A percentile compares a stretch with the other conserved stretches of the same genome.
phyloP scores from a whole-genome alignment of 805 yeast species.

The Kluyveromyces wickerhamii region DNA sequence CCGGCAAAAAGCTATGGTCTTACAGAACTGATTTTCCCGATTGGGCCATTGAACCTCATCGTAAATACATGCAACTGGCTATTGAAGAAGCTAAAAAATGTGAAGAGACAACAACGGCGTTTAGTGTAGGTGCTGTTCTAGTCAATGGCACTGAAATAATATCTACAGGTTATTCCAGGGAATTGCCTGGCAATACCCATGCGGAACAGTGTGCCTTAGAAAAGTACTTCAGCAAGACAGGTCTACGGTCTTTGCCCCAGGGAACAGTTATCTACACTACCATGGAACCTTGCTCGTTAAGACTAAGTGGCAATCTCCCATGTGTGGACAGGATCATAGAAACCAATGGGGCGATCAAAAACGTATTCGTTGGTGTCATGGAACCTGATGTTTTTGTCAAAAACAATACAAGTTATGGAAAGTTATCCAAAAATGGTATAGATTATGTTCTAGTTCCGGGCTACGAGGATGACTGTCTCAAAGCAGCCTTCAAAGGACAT shows the following conservation, averaged over 20 bases:
- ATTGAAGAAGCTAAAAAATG: slow-evolving; percentile 72
- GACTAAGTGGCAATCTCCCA: slow-evolving; percentile 85
- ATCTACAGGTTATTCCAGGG: slow-evolving; percentile 84
- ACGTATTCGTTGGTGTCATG: slow-evolving; percentile 84
- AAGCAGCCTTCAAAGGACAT: slow-evolving; percentile 72
- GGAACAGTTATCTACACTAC: slow-evolving; percentile 87
- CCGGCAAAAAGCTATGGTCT: slow-evolving; percentile 46
- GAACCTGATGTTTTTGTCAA: slow-evolving; percentile 90
- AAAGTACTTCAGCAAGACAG: slow-evolving; percentile 45
- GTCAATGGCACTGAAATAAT: slow-evolving; percentile 55
- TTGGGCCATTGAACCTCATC: slow-evolving; percentile 66
- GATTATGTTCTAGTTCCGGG: slow-evolving; percentile 80
- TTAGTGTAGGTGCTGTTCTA: slow-evolving; percentile 88
- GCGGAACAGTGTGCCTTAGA: slow-evolving; percentile 93
- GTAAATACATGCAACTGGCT: slow-evolving; percentile 65
- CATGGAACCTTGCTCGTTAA: slow-evolving; percentile 92
- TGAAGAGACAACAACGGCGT: slow-evolving; percentile 76
- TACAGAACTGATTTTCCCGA: slow-evolving; percentile 70
- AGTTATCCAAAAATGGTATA: slow-evolving; percentile 49
- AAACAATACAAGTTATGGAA: slow-evolving; percentile 55
- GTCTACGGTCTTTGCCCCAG: slow-evolving; percentile 42
- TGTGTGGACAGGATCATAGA: slow-evolving; percentile 74
- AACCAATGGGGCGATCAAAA: slow-evolving; percentile 40
- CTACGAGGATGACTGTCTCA: slow-evolving; percentile 58
- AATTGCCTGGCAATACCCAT: slow-evolving; percentile 89